phyloP scores from a whole-genome alignment of 208 protist genomes.

The Porcisia hertigi region DNA sequence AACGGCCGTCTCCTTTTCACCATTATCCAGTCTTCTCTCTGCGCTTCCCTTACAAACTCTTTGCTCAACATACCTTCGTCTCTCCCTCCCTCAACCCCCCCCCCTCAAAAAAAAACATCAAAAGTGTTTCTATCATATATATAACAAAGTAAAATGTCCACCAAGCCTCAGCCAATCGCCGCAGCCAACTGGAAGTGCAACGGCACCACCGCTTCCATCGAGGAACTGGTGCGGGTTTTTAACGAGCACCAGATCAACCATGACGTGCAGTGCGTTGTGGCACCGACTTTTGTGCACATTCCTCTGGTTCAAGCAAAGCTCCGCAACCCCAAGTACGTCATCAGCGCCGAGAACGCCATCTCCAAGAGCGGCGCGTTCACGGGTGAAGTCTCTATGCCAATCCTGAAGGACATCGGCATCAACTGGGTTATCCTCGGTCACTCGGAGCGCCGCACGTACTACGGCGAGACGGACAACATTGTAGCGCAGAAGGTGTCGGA shows the following conservation, averaged over 20 bases:
- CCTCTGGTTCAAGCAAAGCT: constrained; percentile 67
- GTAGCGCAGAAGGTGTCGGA: constrained; percentile 93
- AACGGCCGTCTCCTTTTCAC: background rate
- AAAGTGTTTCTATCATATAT: background rate
- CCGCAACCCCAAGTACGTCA: constrained; percentile 64
- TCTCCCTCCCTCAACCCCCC: too few species aligned
- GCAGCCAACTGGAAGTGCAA: constrained; percentile 97
- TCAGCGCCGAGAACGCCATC: constrained; percentile 90
- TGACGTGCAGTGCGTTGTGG: constrained; percentile 91
- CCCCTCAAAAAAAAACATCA: too few species aligned
- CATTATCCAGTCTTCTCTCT: background rate
- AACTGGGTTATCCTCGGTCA: constrained; percentile 97
- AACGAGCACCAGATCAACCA: constrained; percentile 66
- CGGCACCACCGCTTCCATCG: constrained; percentile 74
- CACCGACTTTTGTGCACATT: constrained; percentile 84
- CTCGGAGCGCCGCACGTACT: constrained; percentile 96
- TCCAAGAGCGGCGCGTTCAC: constrained; percentile 89
- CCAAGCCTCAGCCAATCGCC: constrained; percentile 90
- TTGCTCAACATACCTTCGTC: background rate
- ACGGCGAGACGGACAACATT: constrained; percentile 92
- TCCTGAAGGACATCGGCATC: constrained; percentile 94
- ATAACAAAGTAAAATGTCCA: constrained; percentile 32
- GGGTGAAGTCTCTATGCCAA: constrained; percentile 85
- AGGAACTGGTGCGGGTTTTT: constrained; percentile 73
- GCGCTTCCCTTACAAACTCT: background rate